Conservation (phyloP, 306 rosid species). For the Alnus rubra region DNA sequence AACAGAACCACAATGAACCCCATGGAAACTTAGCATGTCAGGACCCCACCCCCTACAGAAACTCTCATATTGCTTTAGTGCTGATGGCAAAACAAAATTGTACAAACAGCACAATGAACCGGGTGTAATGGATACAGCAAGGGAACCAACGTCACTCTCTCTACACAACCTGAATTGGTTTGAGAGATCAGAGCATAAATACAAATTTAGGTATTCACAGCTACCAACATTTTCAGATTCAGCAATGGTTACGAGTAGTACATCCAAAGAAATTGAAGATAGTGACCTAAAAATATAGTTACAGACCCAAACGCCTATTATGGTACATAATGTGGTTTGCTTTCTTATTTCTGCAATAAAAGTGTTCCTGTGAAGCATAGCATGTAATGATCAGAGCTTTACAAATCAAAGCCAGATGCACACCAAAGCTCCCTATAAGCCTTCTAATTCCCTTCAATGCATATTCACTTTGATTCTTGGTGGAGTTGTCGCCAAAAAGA, state of each 20-base stretch:
- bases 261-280: constrained; percentile 21
- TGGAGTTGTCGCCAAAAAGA: constrained; percentile 32
- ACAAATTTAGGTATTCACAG: background rate
- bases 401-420: constrained; percentile 28
- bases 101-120: background rate
- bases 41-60: no score
- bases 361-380: constrained; percentile 12
- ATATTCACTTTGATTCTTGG: constrained; percentile 19
- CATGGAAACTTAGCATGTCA: no score
- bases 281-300: constrained; percentile 27
- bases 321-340: constrained; percentile 13
- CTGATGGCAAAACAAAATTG: no score
- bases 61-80: no score
- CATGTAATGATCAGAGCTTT: constrained; percentile 34
- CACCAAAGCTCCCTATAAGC: constrained; percentile 32
- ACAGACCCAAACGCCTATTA: constrained; percentile 21
- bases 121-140: background rate
- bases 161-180: background rate
- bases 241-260: background rate
- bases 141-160: background rate
- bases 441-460: constrained; percentile 14
- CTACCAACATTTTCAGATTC: background rate
- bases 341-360: background rate
- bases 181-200: background rate
- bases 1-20: no score